Conservation (phyloP, 2,329 filamentous ascomycete species). For the Alternaria incomplexa region DNA sequence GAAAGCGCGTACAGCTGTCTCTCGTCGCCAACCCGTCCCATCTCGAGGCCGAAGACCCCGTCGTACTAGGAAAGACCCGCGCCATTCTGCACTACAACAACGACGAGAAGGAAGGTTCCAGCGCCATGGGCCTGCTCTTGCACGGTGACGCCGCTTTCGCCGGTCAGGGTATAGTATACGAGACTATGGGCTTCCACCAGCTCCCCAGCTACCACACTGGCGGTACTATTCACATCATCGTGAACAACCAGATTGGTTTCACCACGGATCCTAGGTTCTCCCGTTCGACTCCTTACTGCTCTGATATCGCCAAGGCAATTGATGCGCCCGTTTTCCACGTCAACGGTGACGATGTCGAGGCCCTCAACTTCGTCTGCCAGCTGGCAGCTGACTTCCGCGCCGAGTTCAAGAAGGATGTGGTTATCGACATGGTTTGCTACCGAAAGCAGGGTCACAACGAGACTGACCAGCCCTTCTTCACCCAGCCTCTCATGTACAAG, state of each 20-base stretch:
- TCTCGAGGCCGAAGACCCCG: constrained; percentile 96
- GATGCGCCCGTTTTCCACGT: constrained; percentile 99
- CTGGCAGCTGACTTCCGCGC: constrained; percentile 97
- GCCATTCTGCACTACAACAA: constrained; percentile 99
- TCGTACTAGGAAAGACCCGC: constrained; percentile 95
- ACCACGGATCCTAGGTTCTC: constrained; percentile 97
- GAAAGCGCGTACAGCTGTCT: constrained; percentile 98
- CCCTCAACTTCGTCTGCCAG: constrained; percentile 97
- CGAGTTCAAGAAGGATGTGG: constrained; percentile 97
- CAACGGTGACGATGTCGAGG: constrained; percentile 97
- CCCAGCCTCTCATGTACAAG: constrained; percentile 99
- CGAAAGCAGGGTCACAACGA: constrained; percentile 99
- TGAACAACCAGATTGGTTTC: constrained; percentile 99
- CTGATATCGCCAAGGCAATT: constrained; percentile 98
- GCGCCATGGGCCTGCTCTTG: constrained; percentile 93
- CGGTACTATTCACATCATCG: constrained; percentile 94
- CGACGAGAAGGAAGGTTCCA: constrained; percentile 85
- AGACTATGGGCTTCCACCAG: constrained; percentile 96
- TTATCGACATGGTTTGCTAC: constrained; percentile 98
- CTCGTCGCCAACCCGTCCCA: constrained; percentile 98
- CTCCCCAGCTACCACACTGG: constrained; percentile 96
- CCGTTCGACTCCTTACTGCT: constrained; percentile 97
- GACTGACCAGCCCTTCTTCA: constrained; percentile 98
- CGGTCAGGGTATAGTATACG: constrained; percentile 95
- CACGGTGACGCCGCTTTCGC: constrained; percentile 98